Percentiles rank a stretch among this genome's conserved stretches.
Conservation (phyloP, 805 yeast species). For the Candida hispaniensis region DNA sequence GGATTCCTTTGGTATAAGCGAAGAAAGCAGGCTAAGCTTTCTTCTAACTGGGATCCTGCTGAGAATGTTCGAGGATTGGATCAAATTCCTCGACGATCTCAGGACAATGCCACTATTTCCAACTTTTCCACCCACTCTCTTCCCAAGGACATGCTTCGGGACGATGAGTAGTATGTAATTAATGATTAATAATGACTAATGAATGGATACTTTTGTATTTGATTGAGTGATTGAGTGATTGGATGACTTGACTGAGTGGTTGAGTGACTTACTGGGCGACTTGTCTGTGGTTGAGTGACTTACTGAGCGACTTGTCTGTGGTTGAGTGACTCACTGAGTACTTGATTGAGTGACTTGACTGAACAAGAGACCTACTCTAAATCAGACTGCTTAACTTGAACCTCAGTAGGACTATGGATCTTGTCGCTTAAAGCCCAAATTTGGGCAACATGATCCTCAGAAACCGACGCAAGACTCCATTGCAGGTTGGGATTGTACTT, state of each 20-base stretch:
- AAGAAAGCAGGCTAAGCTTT: constrained; percentile 4
- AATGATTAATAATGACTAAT: too few relatives aligned
- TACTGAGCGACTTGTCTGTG: too few relatives aligned
- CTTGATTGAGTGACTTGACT: neutral
- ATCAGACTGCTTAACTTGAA: constrained; percentile 1
- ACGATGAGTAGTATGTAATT: too few relatives aligned
- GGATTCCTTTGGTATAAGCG: constrained; percentile 29
- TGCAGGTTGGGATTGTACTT: constrained; percentile 53
- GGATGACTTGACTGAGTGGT: too few relatives aligned
- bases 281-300: too few relatives aligned
- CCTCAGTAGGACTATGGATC: constrained; percentile 6
- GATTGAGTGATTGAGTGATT: too few relatives aligned
- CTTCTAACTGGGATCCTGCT: constrained; percentile 13
- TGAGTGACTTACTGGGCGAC: too few relatives aligned
- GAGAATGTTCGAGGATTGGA: constrained; percentile 14
- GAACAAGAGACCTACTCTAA: constrained; percentile 2
- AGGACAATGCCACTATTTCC: constrained; percentile 13
- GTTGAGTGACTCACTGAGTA: too few relatives aligned
- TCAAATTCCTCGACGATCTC: constrained; percentile 9
- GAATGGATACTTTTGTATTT: too few relatives aligned
- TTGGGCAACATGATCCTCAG: constrained; percentile 66
- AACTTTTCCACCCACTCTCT: constrained; percentile 11
- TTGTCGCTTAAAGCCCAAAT: constrained; percentile 39
- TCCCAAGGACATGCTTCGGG: too few relatives aligned
- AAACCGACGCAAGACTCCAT: constrained; percentile 52